Percentiles rank a stretch among this genome's conserved stretches.
Conservation (phyloP, 169 alveolate species). For the Cryptosporidium felis region DNA sequence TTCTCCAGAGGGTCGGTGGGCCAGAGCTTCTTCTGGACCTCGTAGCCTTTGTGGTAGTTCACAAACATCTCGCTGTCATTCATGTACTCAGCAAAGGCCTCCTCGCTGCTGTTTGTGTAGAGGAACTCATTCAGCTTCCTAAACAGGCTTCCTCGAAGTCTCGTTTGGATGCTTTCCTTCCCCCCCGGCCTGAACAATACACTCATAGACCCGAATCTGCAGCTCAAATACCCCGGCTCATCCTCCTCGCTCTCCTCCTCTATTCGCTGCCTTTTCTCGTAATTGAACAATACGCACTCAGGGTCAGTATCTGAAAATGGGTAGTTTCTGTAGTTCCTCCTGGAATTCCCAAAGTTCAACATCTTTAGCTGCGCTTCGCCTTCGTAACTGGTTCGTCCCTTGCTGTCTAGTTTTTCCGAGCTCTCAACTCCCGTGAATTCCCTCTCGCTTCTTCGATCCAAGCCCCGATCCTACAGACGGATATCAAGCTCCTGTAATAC, state of each 20-base stretch:
- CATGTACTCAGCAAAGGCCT: slow-evolving; percentile 70
- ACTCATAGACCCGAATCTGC: too few species aligned
- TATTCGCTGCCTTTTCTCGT: background rate
- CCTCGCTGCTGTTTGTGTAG: slow-evolving; percentile 74
- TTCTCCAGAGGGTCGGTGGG: slow-evolving; percentile 74
- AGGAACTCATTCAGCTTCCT: slow-evolving; percentile 76
- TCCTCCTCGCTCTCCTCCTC: background rate
- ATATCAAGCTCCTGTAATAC: too few species aligned
- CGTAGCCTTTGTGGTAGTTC: slow-evolving; percentile 79
- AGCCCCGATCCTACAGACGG: too few species aligned
- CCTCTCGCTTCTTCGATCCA: too few species aligned
- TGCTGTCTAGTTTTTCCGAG: too few species aligned
- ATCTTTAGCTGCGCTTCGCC: too few species aligned
- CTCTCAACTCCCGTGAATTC: too few species aligned
- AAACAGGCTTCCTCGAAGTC: slow-evolving; percentile 77
- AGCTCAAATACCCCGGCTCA: too few species aligned
- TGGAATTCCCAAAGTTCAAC: too few species aligned
- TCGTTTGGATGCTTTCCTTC: background rate
- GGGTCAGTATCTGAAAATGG: background rate
- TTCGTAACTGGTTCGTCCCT: too few species aligned
- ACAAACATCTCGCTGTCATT: slow-evolving; percentile 73
- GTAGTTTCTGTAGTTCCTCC: background rate
- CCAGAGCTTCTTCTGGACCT: slow-evolving; percentile 76
- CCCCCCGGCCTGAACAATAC: too few species aligned
- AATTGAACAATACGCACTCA: background rate